Conservation (phyloP, 768 basidiomycete species). For the Rhodocollybia butyracea region DNA sequence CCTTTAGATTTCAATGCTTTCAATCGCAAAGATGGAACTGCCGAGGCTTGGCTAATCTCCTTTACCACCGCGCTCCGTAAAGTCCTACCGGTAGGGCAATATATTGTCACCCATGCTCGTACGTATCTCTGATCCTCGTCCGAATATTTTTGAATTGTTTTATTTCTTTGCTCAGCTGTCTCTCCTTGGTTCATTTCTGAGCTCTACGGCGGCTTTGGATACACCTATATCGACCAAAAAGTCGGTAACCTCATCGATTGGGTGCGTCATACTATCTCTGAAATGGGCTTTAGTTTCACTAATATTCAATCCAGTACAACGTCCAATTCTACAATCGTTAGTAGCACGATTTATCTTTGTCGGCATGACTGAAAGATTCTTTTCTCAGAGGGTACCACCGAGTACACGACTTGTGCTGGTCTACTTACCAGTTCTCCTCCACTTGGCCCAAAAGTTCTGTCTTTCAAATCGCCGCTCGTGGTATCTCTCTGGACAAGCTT, state of each 20-base stretch:
- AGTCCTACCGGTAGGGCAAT: conserved; percentile 27
- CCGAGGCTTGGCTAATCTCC: conserved; percentile 30
- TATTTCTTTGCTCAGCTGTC: neutral
- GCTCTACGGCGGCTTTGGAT: neutral
- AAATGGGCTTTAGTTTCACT: neutral
- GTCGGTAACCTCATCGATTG: conserved; percentile 1
- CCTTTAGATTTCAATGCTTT: conserved; percentile 29
- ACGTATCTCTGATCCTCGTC: conserved; percentile 8
- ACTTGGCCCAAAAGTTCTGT: conserved; percentile 45
- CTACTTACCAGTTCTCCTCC: conserved; percentile 21
- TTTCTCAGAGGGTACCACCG: neutral
- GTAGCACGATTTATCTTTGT: neutral
- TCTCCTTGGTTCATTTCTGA: neutral
- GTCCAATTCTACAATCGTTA: neutral
- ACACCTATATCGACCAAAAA: neutral
- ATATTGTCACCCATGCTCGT: conserved; percentile 34
- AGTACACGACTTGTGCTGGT: too few relatives aligned
- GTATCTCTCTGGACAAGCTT: conserved; percentile 47
- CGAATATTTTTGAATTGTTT: neutral
- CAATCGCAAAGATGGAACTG: conserved; percentile 14
- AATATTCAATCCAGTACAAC: neutral
- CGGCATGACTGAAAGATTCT: neutral
- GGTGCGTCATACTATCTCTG: neutral
- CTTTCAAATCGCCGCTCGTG: conserved; percentile 41
- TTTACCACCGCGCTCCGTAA: conserved; percentile 30